Evolutionary conservation across 1,284 basidiomycete genomes (phyloP).

Genomic region (Rhodotorula mucilaginosa): DNA sequence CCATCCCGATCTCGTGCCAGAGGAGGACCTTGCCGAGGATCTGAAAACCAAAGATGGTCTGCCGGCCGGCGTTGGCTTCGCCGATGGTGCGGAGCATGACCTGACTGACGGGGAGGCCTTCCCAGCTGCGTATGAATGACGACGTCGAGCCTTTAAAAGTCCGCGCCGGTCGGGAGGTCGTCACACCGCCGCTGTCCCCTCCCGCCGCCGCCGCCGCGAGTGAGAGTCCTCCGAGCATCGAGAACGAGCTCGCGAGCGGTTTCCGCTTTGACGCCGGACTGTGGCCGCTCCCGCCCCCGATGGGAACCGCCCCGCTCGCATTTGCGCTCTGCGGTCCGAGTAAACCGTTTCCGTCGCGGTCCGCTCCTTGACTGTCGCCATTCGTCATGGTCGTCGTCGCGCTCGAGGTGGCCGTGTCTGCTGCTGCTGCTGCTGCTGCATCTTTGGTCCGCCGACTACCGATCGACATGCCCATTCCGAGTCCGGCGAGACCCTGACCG

Average conservation of each 20-base stretch:
- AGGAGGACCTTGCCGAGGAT: slow-evolving; percentile 28
- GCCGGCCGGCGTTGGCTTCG: slow-evolving; percentile 29
- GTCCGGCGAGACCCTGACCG: neutral
- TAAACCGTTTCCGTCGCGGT: no score
- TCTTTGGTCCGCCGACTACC: neutral
- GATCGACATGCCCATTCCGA: slow-evolving; percentile 45
- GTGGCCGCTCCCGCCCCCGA: neutral
- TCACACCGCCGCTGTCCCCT: neutral
- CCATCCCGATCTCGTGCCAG: slow-evolving; percentile 26
- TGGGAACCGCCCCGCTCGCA: neutral
- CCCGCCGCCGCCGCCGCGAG: slow-evolving; percentile 8
- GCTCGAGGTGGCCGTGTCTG: neutral
- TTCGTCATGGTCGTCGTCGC: neutral
- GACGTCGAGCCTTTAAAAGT: slow-evolving; percentile 30
- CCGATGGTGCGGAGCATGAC: slow-evolving; percentile 18
- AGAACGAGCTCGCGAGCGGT: slow-evolving; percentile 35
- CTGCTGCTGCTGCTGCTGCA: neutral
- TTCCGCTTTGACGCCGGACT: slow-evolving; percentile 26
- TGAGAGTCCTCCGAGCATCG: slow-evolving; percentile 28
- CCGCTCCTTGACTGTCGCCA: no score
- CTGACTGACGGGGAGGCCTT: slow-evolving; percentile 33
- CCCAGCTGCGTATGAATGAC: slow-evolving; percentile 38
- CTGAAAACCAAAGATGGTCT: slow-evolving; percentile 34
- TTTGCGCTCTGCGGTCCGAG: no score
- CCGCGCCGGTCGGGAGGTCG: slow-evolving; percentile 23